A percentile compares a stretch with the other conserved stretches of the same genome.
phyloP scores from a whole-genome alignment of 1,284 basidiomycete genomes.

The Puccinia novopanici region DNA sequence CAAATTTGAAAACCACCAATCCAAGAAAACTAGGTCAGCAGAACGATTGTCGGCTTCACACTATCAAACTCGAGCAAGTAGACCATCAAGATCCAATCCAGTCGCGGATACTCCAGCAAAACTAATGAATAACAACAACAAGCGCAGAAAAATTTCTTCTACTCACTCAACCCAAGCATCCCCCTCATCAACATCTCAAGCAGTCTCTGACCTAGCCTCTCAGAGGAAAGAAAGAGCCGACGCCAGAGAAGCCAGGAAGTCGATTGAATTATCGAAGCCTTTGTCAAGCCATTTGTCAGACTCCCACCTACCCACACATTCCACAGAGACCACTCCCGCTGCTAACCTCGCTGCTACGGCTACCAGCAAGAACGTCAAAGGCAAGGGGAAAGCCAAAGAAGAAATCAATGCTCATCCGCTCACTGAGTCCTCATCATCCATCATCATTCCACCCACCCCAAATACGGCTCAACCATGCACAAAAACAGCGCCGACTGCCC shows the following conservation, averaged over 20 bases:
- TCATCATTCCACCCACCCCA: constrained; percentile 11
- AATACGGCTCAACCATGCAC: not conserved
- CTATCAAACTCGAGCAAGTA: constrained; percentile 8
- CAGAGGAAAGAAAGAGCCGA: constrained; percentile 26
- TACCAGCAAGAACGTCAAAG: constrained; percentile 1
- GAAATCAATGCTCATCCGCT: not conserved
- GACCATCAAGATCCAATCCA: not conserved
- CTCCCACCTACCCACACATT: not conserved
- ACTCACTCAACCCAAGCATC: constrained; percentile 3
- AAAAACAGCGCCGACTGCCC: not conserved
- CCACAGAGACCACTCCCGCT: not conserved
- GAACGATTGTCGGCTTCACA: not conserved
- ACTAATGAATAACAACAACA: not conserved
- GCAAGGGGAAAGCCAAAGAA: constrained; percentile 32
- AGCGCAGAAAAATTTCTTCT: constrained; percentile 12
- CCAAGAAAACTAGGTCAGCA: not conserved
- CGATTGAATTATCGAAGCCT: constrained; percentile 13
- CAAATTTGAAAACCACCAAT: not conserved
- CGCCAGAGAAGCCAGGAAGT: constrained; percentile 37
- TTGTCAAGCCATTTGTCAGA: constrained; percentile 3
- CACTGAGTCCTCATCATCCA: not conserved
- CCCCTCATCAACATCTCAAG: constrained; percentile 3
- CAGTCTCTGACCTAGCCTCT: not conserved
- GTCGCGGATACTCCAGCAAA: not conserved
- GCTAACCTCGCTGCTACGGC: not conserved